phyloP scores from a whole-genome alignment of 2,329 filamentous ascomycete species.

The Ophiostoma perfectum region DNA sequence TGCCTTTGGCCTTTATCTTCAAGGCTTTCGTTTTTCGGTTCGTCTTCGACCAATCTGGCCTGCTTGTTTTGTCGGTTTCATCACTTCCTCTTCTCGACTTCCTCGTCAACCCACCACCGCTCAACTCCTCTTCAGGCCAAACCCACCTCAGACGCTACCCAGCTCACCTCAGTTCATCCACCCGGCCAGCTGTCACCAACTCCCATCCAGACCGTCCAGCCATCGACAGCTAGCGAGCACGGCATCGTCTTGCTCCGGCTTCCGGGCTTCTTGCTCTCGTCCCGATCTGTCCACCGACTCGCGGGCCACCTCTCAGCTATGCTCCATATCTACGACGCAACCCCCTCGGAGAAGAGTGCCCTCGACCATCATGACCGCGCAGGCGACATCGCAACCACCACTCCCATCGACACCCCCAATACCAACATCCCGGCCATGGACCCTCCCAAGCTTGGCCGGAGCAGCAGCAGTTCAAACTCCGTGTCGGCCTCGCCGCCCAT shows the following conservation, averaged over 20 bases:
- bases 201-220: background rate
- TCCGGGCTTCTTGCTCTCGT: slow-evolving; percentile 1
- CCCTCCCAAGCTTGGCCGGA: background rate
- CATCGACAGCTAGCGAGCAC: background rate
- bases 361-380: slow-evolving; percentile 4
- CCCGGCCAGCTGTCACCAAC: background rate
- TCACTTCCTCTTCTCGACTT: no score
- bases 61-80: no score
- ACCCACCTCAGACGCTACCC: slow-evolving; percentile 8
- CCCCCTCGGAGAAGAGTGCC: slow-evolving; percentile 40
- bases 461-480: background rate
- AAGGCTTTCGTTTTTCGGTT: background rate
- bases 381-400: background rate
- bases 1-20: background rate
- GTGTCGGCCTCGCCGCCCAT: slow-evolving; percentile 15
- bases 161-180: background rate
- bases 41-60: no score
- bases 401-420: background rate
- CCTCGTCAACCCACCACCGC: background rate
- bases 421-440: background rate
- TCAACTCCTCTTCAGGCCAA: background rate
- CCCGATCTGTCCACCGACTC: slow-evolving; percentile 18
- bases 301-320: slow-evolving; percentile 36
- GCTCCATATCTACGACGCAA: slow-evolving; percentile 41
- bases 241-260: slow-evolving; percentile 3